phyloP scores from a whole-genome alignment of 164 flowering plant species.

The grape (Vitis vinifera) region ASM3070453v1 NC_081818.1:22288501-22289000 shows the following conservation, averaged over 20 bases:
- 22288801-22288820: not conserved
- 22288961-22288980: constrained; percentile 60
- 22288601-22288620: too few species aligned
- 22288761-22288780: not conserved
- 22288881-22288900: not conserved
- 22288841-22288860: too few species aligned
- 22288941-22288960: constrained; percentile 36
- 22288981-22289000: constrained; percentile 21
- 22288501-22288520: too few species aligned
- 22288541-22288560: not conserved
- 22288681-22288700: not conserved
- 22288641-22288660: too few species aligned
- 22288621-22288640: too few species aligned
- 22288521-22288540: too few species aligned
- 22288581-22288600: not conserved
- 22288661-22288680: too few species aligned
- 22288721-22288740: not conserved
- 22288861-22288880: too few species aligned
- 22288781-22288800: not conserved
- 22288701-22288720: not conserved
- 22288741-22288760: not conserved
- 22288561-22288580: not conserved
- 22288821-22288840: not conserved
- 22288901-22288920: not conserved
- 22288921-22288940: not conserved